phyloP scores from a whole-genome alignment of 2,329 filamentous ascomycete genomes.

The Colletotrichum sp. region DNA sequence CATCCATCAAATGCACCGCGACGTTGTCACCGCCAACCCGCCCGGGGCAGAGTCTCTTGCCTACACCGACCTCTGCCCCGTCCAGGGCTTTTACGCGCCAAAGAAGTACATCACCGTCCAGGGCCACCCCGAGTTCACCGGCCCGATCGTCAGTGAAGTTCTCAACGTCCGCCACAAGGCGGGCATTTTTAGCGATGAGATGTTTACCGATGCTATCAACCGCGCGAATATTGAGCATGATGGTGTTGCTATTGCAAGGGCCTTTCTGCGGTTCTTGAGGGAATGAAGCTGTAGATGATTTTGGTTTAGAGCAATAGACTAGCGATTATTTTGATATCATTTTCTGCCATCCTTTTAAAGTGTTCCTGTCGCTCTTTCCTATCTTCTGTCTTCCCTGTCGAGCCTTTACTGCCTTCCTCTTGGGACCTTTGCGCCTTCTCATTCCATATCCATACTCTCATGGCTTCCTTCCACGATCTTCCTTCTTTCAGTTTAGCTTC shows the following conservation, averaged over 20 bases:
- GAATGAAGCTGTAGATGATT: slow-evolving; percentile 45
- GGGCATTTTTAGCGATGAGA: slow-evolving; percentile 73
- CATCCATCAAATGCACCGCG: slow-evolving; percentile 87
- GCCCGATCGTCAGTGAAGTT: slow-evolving; percentile 73
- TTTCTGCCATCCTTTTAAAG: no score
- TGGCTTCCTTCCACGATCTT: no score
- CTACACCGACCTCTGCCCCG: slow-evolving; percentile 67
- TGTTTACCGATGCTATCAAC: slow-evolving; percentile 71
- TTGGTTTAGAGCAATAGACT: slow-evolving; percentile 14
- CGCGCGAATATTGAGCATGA: slow-evolving; percentile 75
- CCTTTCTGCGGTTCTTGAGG: slow-evolving; percentile 78
- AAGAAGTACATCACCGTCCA: slow-evolving; percentile 76
- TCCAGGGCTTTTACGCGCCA: slow-evolving; percentile 81
- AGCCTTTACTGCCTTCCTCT: no score
- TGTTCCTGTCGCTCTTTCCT: no score
- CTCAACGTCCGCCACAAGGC: slow-evolving; percentile 66
- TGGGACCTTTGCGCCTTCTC: no score
- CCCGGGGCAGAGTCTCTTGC: slow-evolving; percentile 67
- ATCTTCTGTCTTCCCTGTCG: no score
- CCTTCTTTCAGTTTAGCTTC: no score
- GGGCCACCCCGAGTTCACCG: slow-evolving; percentile 85
- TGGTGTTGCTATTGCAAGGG: slow-evolving; percentile 74
- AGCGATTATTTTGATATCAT: background rate
- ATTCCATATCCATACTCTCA: no score
- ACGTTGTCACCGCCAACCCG: slow-evolving; percentile 73